A percentile compares a stretch with the other conserved stretches of the same genome.
phyloP scores from a whole-genome alignment of 257 asterid species.

The Cruciata laevipes region DNA sequence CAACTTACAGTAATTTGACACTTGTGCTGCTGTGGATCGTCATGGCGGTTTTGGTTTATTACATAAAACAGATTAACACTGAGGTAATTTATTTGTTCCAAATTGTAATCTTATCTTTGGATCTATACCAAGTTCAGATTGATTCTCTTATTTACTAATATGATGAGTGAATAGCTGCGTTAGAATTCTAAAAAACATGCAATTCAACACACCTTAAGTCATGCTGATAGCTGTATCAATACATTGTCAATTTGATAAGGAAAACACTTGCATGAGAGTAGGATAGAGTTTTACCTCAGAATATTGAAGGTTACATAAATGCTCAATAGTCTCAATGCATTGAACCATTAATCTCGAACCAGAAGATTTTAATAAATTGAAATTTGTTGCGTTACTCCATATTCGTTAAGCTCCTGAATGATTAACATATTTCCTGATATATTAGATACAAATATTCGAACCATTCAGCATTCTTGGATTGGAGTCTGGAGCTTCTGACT shows the following conservation, averaged over 20 bases:
- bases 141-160: background rate
- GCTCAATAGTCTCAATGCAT: background rate
- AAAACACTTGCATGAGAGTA: background rate
- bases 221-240: background rate
- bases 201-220: background rate
- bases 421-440: conserved; percentile 1
- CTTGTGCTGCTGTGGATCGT: conserved; percentile 86
- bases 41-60: conserved; percentile 58
- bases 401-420: conserved; percentile 7
- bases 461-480: conserved; percentile 96
- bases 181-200: background rate
- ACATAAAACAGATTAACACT: conserved; percentile 67
- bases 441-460: conserved; percentile 75
- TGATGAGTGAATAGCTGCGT: background rate
- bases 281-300: background rate
- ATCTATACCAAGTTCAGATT: background rate
- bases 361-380: background rate
- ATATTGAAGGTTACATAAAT: background rate
- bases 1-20: conserved; percentile 89
- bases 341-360: background rate
- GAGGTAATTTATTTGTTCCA: conserved; percentile 52
- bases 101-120: background rate
- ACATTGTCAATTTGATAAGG: background rate
- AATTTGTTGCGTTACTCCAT: background rate
- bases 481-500: conserved; percentile 82